These are phyloP conservation scores for Tillandsia leiboldiana DNA, from an alignment of 176 grass and related monocot genomes.

Conservation along the genomic window DNA sequence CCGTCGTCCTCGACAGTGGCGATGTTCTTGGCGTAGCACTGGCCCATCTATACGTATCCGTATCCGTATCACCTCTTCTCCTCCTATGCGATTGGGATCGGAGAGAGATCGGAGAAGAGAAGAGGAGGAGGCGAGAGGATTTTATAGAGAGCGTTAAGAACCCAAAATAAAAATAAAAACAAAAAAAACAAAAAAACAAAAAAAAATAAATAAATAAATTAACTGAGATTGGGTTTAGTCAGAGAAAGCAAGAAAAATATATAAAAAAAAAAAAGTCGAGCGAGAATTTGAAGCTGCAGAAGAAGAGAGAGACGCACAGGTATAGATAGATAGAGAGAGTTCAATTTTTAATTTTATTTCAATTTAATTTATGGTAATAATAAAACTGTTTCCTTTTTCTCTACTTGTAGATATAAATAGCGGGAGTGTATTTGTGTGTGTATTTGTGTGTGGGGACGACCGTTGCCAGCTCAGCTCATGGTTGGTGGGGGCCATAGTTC, in stretches of 20 bases:
- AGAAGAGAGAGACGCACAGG: background rate
- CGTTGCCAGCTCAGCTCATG: too few species aligned
- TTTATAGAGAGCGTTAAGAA: slow-evolving; percentile 29
- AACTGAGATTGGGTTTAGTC: background rate
- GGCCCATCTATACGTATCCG: slow-evolving; percentile 42
- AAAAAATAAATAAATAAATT: background rate
- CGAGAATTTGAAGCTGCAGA: background rate
- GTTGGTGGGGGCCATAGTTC: too few species aligned
- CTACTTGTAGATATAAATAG: background rate
- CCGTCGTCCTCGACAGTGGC: slow-evolving; percentile 26
- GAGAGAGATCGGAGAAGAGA: slow-evolving; percentile 8
- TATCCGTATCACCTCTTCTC: background rate
- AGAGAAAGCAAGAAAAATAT: background rate
- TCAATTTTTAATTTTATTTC: background rate
- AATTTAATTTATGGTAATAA: background rate
- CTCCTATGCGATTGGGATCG: background rate
- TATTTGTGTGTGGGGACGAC: too few species aligned
- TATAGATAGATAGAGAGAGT: background rate
- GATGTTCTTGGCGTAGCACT: slow-evolving; percentile 84
- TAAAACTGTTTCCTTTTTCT: background rate
- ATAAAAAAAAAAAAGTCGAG: background rate
- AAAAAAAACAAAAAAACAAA: background rate
- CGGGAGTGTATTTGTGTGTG: too few species aligned
- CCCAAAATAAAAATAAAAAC: background rate
- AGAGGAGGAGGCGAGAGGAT: slow-evolving; percentile 3